Conservation (phyloP, 2,329 filamentous ascomycete genomes). For the Aaosphaeria arxii region DNA sequence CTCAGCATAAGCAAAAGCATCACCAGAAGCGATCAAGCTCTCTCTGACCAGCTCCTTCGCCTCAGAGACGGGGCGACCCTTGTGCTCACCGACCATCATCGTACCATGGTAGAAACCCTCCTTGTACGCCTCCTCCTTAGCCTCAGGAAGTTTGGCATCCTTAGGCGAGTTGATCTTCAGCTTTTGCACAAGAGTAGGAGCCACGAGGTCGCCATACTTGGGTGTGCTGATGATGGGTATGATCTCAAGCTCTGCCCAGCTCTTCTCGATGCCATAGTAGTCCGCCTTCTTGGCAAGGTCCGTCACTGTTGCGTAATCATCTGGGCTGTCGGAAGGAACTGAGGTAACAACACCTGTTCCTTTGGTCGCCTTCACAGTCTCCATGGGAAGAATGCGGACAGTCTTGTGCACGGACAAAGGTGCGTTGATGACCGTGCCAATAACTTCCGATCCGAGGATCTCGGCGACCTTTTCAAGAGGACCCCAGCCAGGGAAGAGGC, state of each 20-base stretch:
- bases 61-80: constrained; percentile 79
- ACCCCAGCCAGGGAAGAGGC: constrained; percentile 75
- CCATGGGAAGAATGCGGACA: constrained; percentile 92
- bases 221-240: constrained; percentile 75
- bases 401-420: constrained; percentile 80
- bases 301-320: constrained; percentile 85
- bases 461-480: constrained; percentile 72
- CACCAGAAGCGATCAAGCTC: constrained; percentile 69
- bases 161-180: constrained; percentile 97
- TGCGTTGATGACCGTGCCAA: constrained; percentile 86
- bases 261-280: constrained; percentile 89
- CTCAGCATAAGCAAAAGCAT: constrained; percentile 90
- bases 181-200: constrained; percentile 80
- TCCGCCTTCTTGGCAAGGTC: constrained; percentile 94
- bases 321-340: constrained; percentile 92
- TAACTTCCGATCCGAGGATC: constrained; percentile 71
- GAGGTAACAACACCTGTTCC: constrained; percentile 95
- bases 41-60: constrained; percentile 83
- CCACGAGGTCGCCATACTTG: constrained; percentile 79
- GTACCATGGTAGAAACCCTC: constrained; percentile 95
- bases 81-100: constrained; percentile 84
- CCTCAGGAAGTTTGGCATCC: constrained; percentile 84
- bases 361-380: constrained; percentile 85
- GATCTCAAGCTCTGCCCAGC: constrained; percentile 92
- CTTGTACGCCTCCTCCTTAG: constrained; percentile 95